These are phyloP conservation scores for Artemisia annua DNA, from an alignment of 129 eudicot genomes.

Conservation along the genomic window DNA sequence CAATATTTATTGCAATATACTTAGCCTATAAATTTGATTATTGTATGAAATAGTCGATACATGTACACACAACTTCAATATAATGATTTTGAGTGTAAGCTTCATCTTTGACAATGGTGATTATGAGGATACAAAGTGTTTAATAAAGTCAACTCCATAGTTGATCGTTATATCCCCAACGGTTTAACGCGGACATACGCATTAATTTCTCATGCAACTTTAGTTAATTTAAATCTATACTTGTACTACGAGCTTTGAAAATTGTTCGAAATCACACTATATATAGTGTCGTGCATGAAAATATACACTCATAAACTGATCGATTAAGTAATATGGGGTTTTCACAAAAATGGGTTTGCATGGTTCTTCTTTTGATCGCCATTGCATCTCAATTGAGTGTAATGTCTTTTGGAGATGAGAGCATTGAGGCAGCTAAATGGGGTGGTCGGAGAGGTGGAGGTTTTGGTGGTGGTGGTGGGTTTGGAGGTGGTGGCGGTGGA, in stretches of 20 bases:
- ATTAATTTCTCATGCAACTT: slow-evolving; percentile 34
- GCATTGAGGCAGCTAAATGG: slow-evolving; percentile 27
- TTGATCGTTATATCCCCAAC: slow-evolving; percentile 31
- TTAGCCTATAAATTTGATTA: background rate
- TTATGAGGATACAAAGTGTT: slow-evolving; percentile 1
- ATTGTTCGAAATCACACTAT: slow-evolving; percentile 19
- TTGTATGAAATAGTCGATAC: slow-evolving; percentile 21
- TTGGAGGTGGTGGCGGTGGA: slow-evolving; percentile 3
- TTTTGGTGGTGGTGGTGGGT: background rate
- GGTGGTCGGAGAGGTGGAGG: slow-evolving; percentile 18
- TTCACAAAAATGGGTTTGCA: slow-evolving; percentile 45
- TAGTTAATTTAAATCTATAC: slow-evolving; percentile 20
- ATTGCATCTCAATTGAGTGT: slow-evolving; percentile 46
- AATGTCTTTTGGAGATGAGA: slow-evolving; percentile 27
- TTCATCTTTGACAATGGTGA: slow-evolving; percentile 26
- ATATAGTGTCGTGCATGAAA: slow-evolving; percentile 17
- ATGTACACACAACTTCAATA: background rate
- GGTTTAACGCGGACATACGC: slow-evolving; percentile 34
- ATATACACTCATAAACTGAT: slow-evolving; percentile 3
- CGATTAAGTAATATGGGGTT: slow-evolving; percentile 25
- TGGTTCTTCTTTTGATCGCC: slow-evolving; percentile 30
- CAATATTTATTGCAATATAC: background rate
- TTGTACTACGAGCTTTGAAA: slow-evolving; percentile 26
- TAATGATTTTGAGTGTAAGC: background rate
- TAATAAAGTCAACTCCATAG: slow-evolving; percentile 22